phyloP scores from a whole-genome alignment of 1,139 yeast species.

The Diutina catenulata region DNA sequence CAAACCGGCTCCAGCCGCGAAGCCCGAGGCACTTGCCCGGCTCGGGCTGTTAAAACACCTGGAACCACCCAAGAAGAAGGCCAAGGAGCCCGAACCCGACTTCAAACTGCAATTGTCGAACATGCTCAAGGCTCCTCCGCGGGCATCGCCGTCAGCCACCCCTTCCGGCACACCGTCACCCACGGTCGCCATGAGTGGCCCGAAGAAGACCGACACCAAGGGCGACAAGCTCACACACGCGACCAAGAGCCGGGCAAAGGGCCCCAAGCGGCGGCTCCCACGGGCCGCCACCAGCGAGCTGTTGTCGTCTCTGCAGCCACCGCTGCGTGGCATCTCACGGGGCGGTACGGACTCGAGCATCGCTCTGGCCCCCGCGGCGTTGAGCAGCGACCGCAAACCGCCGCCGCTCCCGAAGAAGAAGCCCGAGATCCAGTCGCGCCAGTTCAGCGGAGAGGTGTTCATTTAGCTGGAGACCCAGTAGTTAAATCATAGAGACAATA shows the following conservation, averaged over 20 bases:
- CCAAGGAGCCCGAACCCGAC: neutral
- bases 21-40: neutral
- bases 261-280: slow-evolving; percentile 1
- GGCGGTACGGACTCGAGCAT: neutral
- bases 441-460: slow-evolving; percentile 4
- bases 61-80: neutral
- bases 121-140: neutral
- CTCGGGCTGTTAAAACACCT: neutral
- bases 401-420: slow-evolving; percentile 4
- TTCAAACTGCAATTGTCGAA: neutral
- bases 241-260: slow-evolving; percentile 3
- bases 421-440: neutral
- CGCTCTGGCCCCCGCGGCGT: no score
- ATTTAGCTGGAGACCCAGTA: slow-evolving; percentile 2
- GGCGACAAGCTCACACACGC: neutral
- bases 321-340: neutral
- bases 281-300: neutral
- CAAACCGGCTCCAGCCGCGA: neutral
- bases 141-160: neutral
- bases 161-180: neutral
- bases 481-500: no score
- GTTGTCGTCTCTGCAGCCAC: neutral
- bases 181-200: neutral
- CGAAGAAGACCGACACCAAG: neutral
- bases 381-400: no score